These are phyloP conservation scores for Aspergillus wentii DNA, from an alignment of 495 filamentous ascomycete species.

Conservation along the genomic window DNA sequence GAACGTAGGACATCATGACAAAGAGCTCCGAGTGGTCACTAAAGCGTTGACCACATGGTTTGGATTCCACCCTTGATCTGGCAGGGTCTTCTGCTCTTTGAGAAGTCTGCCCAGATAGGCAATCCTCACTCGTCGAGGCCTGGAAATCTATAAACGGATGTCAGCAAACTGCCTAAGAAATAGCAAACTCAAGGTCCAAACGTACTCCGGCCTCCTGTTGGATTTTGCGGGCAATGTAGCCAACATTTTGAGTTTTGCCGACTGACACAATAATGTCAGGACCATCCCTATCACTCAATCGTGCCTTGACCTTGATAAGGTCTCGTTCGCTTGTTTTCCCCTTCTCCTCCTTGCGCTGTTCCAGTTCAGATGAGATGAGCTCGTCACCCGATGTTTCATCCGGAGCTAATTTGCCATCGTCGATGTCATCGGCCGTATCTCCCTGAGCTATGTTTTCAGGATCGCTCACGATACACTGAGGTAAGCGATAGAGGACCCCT, in stretches of 20 bases:
- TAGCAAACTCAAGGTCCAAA: slow-evolving; percentile 5
- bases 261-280: slow-evolving; percentile 60
- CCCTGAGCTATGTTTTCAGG: slow-evolving; percentile 62
- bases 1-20: slow-evolving; percentile 9
- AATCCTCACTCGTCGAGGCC: slow-evolving; percentile 56
- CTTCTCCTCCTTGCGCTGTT: slow-evolving; percentile 62
- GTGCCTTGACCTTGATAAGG: slow-evolving; percentile 53
- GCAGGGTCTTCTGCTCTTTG: slow-evolving; percentile 58
- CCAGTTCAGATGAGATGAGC: slow-evolving; percentile 44
- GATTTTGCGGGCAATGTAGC: slow-evolving; percentile 56
- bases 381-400: slow-evolving; percentile 45
- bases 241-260: slow-evolving; percentile 56
- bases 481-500: slow-evolving; percentile 71
- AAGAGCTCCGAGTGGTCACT: slow-evolving; percentile 46
- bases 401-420: slow-evolving; percentile 38
- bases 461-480: slow-evolving; percentile 70
- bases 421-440: slow-evolving; percentile 25
- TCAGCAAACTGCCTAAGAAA: slow-evolving; percentile 3
- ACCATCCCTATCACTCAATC: slow-evolving; percentile 65
- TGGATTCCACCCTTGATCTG: slow-evolving; percentile 68
- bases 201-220: slow-evolving; percentile 62
- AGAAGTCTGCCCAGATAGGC: slow-evolving; percentile 78
- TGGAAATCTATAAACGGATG: slow-evolving; percentile 32
- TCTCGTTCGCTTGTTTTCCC: slow-evolving; percentile 50
- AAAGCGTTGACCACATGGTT: slow-evolving; percentile 77